Base-by-base conservation (phyloP, 768 basidiomycete species). In the Trametes cingulata region DNA sequence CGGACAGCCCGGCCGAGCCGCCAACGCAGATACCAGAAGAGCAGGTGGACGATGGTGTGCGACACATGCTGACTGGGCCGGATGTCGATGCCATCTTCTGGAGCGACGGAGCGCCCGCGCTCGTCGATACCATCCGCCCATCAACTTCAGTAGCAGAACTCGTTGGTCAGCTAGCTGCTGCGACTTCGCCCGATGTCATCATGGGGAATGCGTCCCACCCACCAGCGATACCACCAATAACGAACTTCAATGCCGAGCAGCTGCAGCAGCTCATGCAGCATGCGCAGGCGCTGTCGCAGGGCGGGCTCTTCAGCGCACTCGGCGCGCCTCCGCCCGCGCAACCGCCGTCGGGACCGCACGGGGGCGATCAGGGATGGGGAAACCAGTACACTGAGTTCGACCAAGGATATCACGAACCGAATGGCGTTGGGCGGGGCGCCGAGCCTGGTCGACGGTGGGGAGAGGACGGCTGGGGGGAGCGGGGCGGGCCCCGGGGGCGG, bases 1-100 rank as follows among this genome's bases (percentile, higher is more conserved):
- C 92, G 43, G 90, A 92, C 49, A 82, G 86, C 59, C 88, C 92
- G 19, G 82, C 82, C 39, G 92, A 93, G 73, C 85, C 88, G 25
- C 71, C 82, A 19, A 72, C 74, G 61, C 76, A 80, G 64, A 79
- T 88, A 60, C 69, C 81, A 47, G 90, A 90, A 65, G 90, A 89
- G 64, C 86, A 91, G 65, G 78, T 84, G 57, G 88, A 91, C 73
- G 78, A 72, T 66, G 79, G 82, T 53, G 80, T 83, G 65, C 80
- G 79, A 68, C 70, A 75, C 48, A 93, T 93, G 90, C 82, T 85
- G 27, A 78, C 83, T 35, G 90, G 91, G 22, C 77, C 82, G 20
- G 88, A 90, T 52, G 80, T 84, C 58, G 87, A 91, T 62, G 72
- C 78, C 29, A 67, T 87, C 49, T 87, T 90, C 75, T 90, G 87